A percentile compares a stretch with the other conserved stretches of the same genome.
phyloP scores from a whole-genome alignment of 2,329 filamentous ascomycete genomes.

The Fusarium sp. region DNA sequence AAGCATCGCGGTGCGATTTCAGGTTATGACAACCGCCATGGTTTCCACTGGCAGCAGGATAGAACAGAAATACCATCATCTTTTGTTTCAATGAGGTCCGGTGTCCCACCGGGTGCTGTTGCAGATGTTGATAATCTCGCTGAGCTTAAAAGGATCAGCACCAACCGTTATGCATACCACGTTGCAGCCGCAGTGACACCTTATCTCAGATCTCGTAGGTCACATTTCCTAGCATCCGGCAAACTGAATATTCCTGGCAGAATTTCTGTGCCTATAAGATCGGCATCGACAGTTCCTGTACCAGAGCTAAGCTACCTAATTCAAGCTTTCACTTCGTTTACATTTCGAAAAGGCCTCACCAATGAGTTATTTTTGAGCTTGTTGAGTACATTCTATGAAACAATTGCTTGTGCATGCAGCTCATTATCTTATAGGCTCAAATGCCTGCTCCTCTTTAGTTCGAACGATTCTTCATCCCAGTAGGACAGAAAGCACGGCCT shows the following conservation, averaged over 20 bases:
- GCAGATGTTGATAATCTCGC: neutral
- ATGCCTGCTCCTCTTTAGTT: neutral
- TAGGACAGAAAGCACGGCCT: neutral
- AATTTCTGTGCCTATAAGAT: neutral
- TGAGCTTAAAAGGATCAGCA: neutral
- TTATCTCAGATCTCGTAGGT: neutral
- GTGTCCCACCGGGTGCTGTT: neutral
- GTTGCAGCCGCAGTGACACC: neutral
- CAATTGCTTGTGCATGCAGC: neutral
- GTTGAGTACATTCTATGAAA: neutral
- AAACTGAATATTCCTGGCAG: neutral
- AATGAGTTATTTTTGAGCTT: neutral
- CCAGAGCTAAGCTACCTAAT: neutral
- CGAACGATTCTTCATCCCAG: neutral
- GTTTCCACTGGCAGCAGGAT: slow-evolving; percentile 4
- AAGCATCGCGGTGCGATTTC: neutral
- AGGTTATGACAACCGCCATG: neutral
- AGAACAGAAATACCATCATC: slow-evolving; percentile 32
- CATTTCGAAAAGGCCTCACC: neutral
- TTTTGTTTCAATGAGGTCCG: neutral
- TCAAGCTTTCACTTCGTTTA: neutral
- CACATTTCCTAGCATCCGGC: neutral
- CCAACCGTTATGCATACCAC: neutral
- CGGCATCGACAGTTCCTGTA: neutral
- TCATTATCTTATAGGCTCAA: neutral